These are phyloP conservation scores for Linnemannia zychae DNA, from an alignment of 192 early-diverging fungal species.

Conservation along the genomic window DNA sequence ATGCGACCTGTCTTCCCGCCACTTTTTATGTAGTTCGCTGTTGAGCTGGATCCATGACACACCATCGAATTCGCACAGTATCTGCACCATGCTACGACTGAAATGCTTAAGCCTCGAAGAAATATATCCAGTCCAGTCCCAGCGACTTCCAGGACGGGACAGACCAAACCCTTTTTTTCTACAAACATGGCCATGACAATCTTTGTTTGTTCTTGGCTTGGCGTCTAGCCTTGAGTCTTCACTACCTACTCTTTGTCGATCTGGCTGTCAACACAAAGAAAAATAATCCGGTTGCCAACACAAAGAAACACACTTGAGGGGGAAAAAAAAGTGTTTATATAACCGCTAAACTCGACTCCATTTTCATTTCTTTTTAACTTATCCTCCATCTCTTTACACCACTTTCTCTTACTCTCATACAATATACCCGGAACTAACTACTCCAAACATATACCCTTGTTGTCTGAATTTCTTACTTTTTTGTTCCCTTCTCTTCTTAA, in stretches of 20 bases:
- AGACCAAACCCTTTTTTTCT: not conserved
- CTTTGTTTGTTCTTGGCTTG: not conserved
- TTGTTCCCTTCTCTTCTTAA: not conserved
- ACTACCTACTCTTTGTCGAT: too few relatives aligned
- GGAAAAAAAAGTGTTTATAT: too few relatives aligned
- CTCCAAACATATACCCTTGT: not conserved
- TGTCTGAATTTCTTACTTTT: not conserved
- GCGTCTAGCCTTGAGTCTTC: too few relatives aligned
- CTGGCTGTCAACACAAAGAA: too few relatives aligned
- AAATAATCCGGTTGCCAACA: too few relatives aligned
- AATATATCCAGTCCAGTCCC: constrained; percentile 2
- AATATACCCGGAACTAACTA: constrained; percentile 11
- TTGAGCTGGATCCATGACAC: not conserved
- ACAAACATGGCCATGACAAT: not conserved
- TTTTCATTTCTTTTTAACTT: too few relatives aligned
- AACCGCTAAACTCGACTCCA: not conserved
- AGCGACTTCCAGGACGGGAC: not conserved
- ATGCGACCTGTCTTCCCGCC: not conserved
- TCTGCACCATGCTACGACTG: not conserved
- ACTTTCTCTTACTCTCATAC: not conserved
- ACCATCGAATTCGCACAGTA: not conserved
- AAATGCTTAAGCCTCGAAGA: not conserved
- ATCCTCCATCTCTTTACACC: not conserved
- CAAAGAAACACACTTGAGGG: too few relatives aligned
- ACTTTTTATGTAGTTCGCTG: not conserved